Evolutionary conservation across 805 yeast genomes (phyloP).

Genomic region (Debaryomyces castellii): DNA sequence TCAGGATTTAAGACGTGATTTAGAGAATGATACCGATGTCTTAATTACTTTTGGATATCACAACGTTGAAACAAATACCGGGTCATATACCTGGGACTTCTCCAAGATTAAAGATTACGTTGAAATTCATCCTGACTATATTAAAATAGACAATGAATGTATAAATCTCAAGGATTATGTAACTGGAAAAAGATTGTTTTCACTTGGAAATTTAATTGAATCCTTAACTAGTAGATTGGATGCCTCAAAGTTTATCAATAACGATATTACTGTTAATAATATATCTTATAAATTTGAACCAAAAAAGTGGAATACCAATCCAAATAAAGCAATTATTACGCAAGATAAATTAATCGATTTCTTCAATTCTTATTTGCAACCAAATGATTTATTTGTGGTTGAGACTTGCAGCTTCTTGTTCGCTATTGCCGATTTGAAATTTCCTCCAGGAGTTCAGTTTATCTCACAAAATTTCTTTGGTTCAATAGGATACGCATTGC

Average conservation of each 20-base stretch:
- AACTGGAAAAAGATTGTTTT: slow-evolving; percentile 25
- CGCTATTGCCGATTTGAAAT: slow-evolving; percentile 64
- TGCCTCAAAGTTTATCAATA: slow-evolving; percentile 8
- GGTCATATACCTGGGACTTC: slow-evolving; percentile 19
- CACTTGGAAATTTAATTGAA: slow-evolving; percentile 32
- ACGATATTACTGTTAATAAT: slow-evolving; percentile 11
- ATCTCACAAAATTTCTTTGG: slow-evolving; percentile 75
- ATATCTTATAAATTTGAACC: slow-evolving; percentile 15
- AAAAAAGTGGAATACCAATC: slow-evolving; percentile 1
- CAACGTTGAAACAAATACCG: slow-evolving; percentile 32
- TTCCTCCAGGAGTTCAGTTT: slow-evolving; percentile 53
- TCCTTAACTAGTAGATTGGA: slow-evolving; percentile 24
- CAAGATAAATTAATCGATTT: slow-evolving; percentile 36
- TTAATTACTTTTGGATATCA: slow-evolving; percentile 70
- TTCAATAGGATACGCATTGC: slow-evolving; percentile 87
- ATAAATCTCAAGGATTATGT: slow-evolving; percentile 16
- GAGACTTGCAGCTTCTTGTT: slow-evolving; percentile 87
- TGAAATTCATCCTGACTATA: slow-evolving; percentile 42
- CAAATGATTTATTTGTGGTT: slow-evolving; percentile 69
- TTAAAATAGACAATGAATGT: slow-evolving; percentile 32
- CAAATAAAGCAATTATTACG: slow-evolving; percentile 11
- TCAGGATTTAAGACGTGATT: slow-evolving; percentile 13
- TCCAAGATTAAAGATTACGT: slow-evolving; percentile 26
- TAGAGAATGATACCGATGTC: slow-evolving; percentile 57
- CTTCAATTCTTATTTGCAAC: slow-evolving; percentile 41